Conservation (phyloP, 768 basidiomycete species). For the Russula olivacea region DNA sequence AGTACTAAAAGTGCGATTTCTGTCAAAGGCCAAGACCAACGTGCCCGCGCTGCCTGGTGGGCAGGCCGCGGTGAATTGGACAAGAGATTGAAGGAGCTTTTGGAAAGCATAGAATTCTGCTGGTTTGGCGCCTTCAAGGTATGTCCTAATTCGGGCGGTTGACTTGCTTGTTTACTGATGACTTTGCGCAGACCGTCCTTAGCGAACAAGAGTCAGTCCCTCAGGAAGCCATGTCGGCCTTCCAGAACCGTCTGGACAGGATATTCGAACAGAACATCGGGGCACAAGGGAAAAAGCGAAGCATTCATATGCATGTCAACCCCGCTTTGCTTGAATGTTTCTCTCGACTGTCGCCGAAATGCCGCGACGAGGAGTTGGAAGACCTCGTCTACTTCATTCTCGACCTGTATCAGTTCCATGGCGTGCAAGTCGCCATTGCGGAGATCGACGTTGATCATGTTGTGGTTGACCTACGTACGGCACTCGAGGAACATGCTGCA, state of each 20-base stretch:
- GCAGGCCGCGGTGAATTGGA: slow-evolving; percentile 71
- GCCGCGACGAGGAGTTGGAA: slow-evolving; percentile 90
- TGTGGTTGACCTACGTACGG: slow-evolving; percentile 73
- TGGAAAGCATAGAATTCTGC: slow-evolving; percentile 87
- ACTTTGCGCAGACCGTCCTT: slow-evolving; percentile 50
- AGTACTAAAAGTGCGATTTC: slow-evolving; percentile 65
- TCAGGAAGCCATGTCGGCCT: slow-evolving; percentile 43
- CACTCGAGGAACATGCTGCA: slow-evolving; percentile 65
- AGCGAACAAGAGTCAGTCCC: slow-evolving; percentile 42
- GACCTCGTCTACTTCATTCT: slow-evolving; percentile 91
- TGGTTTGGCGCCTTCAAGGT: slow-evolving; percentile 99
- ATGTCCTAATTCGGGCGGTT: slow-evolving; percentile 24
- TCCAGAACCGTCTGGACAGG: slow-evolving; percentile 66
- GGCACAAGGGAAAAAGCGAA: slow-evolving; percentile 57
- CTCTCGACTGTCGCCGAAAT: slow-evolving; percentile 72
- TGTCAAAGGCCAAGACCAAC: slow-evolving; percentile 60
- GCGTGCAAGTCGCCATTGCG: slow-evolving; percentile 78
- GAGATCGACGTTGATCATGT: slow-evolving; percentile 91
- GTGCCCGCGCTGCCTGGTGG: slow-evolving; percentile 82
- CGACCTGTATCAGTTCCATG: slow-evolving; percentile 91
- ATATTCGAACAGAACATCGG: slow-evolving; percentile 64
- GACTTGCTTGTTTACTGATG: background rate
- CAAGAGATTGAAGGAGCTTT: slow-evolving; percentile 59
- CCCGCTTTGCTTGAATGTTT: slow-evolving; percentile 81
- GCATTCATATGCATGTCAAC: slow-evolving; percentile 51